Evolutionary conservation across 2,329 filamentous ascomycete genomes (phyloP), one percentile per base, ranked within the genome.

Genomic region (Colletotrichum ledebouriae): DNA sequence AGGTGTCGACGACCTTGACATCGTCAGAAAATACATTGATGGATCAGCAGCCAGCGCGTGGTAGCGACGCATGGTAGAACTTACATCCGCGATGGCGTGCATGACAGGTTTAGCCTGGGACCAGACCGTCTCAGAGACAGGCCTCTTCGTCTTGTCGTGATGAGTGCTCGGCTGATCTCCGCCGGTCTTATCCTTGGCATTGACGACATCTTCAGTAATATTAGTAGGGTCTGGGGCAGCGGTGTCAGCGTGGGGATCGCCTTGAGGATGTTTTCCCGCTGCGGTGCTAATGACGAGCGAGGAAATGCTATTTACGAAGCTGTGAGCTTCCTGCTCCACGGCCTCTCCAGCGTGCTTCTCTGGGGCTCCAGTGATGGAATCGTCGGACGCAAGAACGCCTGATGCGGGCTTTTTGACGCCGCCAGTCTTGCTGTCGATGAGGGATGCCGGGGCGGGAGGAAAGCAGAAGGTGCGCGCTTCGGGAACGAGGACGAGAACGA

Each of bases 311-410:
- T 90, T 90, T 67, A 96, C 90, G 70, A 97, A 90, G 75, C 94
- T 94, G 73, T 87, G 90, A 1, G 94, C 94, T 76, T 97, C 93
- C 69, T 92, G 88, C 76, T 97, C 93, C 1, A 94, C 91, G 0
- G 92, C 92, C 76, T 96, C 93, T 29, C 94, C 93, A 75, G 93
- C 91, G 79, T 93, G 88, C 72, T 93, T 93, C 76, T 97, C 92
- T 0, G 93, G 91, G 0, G 93, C 93, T 1, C 93, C 94, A 0
- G 93, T 97, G 0, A 91, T 86, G 64, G 91, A 94, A 68, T 94
- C 91, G 33, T 90, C 87, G 20, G 91, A 94, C 1, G 91, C 93
- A 0, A 96, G 80, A 0, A 94, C 88, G 1, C 93, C 93, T 3
- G 93, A 87, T 58, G 89, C 88, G 0, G 93, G 93, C 73, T 92